Conservation (phyloP, 306 rosid genomes). For the Quercus wislizeni region DNA sequence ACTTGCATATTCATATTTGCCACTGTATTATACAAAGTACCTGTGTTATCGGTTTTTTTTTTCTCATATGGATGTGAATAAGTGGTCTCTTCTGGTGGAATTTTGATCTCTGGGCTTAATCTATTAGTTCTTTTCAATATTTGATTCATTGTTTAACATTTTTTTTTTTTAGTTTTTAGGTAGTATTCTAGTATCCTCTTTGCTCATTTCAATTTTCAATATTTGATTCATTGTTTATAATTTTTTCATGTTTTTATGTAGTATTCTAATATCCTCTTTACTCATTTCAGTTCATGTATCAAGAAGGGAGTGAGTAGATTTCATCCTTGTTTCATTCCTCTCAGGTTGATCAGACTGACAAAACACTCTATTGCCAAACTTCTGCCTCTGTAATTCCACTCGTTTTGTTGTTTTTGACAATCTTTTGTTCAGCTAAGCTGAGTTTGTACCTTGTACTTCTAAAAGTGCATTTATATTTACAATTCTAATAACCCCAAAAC, state of each 20-base stretch:
- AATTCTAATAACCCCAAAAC: background rate
- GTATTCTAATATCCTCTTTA: constrained; percentile 25
- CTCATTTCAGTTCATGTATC: constrained; percentile 34
- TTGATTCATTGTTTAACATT: constrained; percentile 10
- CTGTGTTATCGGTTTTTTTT: background rate
- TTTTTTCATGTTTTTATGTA: background rate
- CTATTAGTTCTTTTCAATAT: constrained; percentile 12
- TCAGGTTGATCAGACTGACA: constrained; percentile 24
- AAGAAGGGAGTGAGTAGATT: constrained; percentile 15
- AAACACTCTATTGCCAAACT: background rate
- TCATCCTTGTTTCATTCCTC: constrained; percentile 6
- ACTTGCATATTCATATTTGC: background rate
- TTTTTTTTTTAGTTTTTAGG: background rate
- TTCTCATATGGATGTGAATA: background rate
- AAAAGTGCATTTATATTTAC: background rate
- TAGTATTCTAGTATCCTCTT: constrained; percentile 23
- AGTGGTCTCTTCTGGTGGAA: background rate
- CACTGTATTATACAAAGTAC: background rate
- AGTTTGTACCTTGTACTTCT: constrained; percentile 16
- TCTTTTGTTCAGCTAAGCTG: background rate
- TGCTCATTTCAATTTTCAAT: background rate
- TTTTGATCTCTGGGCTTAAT: background rate
- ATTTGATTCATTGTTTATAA: constrained; percentile 12
- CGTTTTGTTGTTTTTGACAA: background rate
- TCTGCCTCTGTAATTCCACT: background rate